Evolutionary conservation across 1,139 yeast species (phyloP), one percentile per base, ranked within the genome.

Genomic region (Pichia sp.): DNA sequence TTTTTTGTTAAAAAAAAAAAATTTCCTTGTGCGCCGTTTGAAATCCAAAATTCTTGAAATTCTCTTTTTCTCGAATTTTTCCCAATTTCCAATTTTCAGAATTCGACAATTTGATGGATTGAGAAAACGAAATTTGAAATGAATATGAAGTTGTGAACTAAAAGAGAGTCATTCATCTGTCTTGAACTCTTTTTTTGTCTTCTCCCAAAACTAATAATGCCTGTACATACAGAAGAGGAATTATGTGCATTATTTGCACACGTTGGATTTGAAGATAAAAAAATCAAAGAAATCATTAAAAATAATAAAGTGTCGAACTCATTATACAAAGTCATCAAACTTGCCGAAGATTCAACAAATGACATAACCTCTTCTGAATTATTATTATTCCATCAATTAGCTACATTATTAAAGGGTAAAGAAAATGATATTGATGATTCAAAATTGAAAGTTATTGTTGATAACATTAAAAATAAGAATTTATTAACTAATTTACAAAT

Each of bases 261-360:
- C 44, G 71, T 85, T 51, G 96, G 96, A 18, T 77, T 87, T 56
- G 79, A 76, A 56, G 94, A 84, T 25, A 74, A 80, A 57, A 82
- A 83, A 63, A 68, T 82, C 47, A 74, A 76, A 44, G 97, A 92
- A 63, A 81, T 88, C 49, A 66, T 79, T 51, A 90, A 87, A 66
- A 92, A 92, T 70, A 82, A 83, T 64, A 89, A 89, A 65, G 95
- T 89, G 35, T 78, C 94, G 20, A 70, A 71, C 34, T 79, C 95
- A 1, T 74, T 92, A 50, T 74, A 72, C 38, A 77, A 76, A 39
- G 76, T 89, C 51, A 71, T 85, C 46, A 63, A 66, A 30, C 76
- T 76, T 38, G 65, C 70, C 20, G 58, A 68, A 23, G 60, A 59
- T 13, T 32, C 36, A 16, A 47, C 50, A 44, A 63, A 73, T 51